phyloP scores from a whole-genome alignment of 371 early-diverging fungal species.

The Mortierella sp. region DNA sequence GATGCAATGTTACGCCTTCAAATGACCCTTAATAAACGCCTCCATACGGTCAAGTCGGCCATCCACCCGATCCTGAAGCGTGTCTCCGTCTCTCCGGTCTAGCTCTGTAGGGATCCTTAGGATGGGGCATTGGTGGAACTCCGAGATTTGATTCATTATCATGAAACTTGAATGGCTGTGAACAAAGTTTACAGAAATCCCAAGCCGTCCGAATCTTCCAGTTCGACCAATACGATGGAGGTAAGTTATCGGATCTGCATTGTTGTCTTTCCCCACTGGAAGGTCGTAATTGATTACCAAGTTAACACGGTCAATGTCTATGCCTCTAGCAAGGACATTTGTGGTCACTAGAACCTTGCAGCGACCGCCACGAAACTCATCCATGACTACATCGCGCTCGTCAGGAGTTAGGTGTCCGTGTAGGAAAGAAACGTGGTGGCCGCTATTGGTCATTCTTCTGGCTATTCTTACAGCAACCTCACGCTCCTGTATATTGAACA shows the following conservation, averaged over 20 bases:
- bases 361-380: conserved; percentile 87
- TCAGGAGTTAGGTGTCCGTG: conserved; percentile 85
- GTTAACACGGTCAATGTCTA: conserved; percentile 96
- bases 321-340: conserved; percentile 97
- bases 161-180: conserved; percentile 73
- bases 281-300: conserved; percentile 98
- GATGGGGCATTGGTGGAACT: conserved; percentile 78
- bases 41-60: conserved; percentile 33
- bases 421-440: conserved; percentile 85
- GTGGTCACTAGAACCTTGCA: conserved; percentile 97
- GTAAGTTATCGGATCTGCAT: conserved; percentile 93
- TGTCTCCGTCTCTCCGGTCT: conserved; percentile 72
- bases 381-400: conserved; percentile 92
- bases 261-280: conserved; percentile 68
- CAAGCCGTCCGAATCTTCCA: conserved; percentile 97
- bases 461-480: conserved; percentile 86
- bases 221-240: conserved; percentile 99
- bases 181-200: conserved; percentile 97
- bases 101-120: conserved; percentile 77
- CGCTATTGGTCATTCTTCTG: conserved; percentile 75
- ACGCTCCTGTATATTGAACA: conserved; percentile 63
- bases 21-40: conserved; percentile 16
- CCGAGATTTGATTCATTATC: conserved; percentile 77
- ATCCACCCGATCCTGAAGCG: conserved; percentile 70
- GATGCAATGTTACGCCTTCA: conserved; percentile 6